Conservation (phyloP, 768 basidiomycete genomes). For the Dioszegia aurantiaca region DNA sequence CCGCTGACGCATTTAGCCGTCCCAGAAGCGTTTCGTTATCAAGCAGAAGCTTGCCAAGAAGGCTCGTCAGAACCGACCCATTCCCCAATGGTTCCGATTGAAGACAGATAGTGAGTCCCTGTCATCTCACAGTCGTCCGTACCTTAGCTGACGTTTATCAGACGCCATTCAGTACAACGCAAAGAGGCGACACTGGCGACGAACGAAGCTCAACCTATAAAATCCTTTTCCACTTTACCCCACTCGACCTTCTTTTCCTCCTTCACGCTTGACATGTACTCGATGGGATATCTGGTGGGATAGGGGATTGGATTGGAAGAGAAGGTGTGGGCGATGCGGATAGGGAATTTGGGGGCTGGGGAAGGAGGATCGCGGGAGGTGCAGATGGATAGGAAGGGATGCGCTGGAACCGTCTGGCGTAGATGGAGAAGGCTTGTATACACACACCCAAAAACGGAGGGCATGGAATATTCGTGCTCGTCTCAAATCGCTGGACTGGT, state of each 20-base stretch:
- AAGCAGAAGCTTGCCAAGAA: conserved; percentile 98
- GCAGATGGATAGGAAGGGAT: not conserved
- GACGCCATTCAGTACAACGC: conserved; percentile 50
- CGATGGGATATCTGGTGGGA: conserved; percentile 4
- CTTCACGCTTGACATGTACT: not conserved
- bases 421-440: conserved; percentile 8
- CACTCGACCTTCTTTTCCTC: not conserved
- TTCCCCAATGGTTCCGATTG: conserved; percentile 96
- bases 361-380: not conserved
- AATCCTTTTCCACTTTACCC: conserved; percentile 5
- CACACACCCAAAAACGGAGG: not conserved
- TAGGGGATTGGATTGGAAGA: not conserved
- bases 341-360: conserved; percentile 1
- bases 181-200: conserved; percentile 99
- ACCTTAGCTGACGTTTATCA: not conserved
- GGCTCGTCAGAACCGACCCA: conserved; percentile 91
- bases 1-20: conserved; percentile 63
- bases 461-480: conserved; percentile 10
- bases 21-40: conserved; percentile 96
- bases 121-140: not conserved
- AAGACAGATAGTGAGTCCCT: conserved; percentile 80
- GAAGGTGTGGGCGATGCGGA: not conserved
- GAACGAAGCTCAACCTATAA: conserved; percentile 97
- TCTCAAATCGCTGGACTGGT: not conserved
- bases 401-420: not conserved